Conservation (phyloP, 2,329 filamentous ascomycete genomes). For the Neonectria magnoliae region DNA sequence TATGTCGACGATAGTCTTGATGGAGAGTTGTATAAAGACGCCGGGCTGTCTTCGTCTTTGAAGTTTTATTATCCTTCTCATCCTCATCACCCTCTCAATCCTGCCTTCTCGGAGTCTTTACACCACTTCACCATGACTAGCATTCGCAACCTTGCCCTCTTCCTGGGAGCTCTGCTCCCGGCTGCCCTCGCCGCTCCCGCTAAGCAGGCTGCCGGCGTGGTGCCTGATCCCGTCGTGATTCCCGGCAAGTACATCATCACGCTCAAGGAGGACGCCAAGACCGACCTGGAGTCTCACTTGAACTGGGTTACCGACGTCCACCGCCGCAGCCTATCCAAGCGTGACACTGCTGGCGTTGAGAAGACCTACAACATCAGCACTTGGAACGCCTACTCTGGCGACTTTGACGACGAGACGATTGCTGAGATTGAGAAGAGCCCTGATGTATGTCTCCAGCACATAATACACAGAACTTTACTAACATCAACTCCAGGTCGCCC, state of each 20-base stretch:
- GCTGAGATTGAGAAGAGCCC: slow-evolving; percentile 52
- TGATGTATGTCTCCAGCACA: slow-evolving; percentile 45
- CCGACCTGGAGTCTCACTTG: slow-evolving; percentile 59
- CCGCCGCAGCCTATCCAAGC: slow-evolving; percentile 62
- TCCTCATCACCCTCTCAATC: slow-evolving; percentile 27
- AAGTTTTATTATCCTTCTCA: slow-evolving; percentile 13
- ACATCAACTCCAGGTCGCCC: slow-evolving; percentile 31
- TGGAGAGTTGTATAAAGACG: background rate
- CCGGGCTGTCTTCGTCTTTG: slow-evolving; percentile 3
- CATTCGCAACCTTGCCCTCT: slow-evolving; percentile 45
- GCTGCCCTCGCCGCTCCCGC: slow-evolving; percentile 45
- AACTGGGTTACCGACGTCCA: slow-evolving; percentile 59
- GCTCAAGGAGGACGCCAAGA: slow-evolving; percentile 61
- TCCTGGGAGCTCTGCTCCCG: slow-evolving; percentile 47
- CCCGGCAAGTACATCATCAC: slow-evolving; percentile 66
- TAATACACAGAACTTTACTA: background rate
- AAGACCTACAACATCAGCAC: slow-evolving; percentile 42
- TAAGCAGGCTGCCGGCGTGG: slow-evolving; percentile 21
- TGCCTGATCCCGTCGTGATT: slow-evolving; percentile 11
- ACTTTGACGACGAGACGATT: slow-evolving; percentile 53
- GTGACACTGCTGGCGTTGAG: slow-evolving; percentile 50
- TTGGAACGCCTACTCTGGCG: slow-evolving; percentile 54
- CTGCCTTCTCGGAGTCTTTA: slow-evolving; percentile 14
- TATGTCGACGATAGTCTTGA: background rate
- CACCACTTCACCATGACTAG: slow-evolving; percentile 40